Base-by-base conservation (phyloP, 352 stramenopile species). In the Pythium oligandrum region DNA sequence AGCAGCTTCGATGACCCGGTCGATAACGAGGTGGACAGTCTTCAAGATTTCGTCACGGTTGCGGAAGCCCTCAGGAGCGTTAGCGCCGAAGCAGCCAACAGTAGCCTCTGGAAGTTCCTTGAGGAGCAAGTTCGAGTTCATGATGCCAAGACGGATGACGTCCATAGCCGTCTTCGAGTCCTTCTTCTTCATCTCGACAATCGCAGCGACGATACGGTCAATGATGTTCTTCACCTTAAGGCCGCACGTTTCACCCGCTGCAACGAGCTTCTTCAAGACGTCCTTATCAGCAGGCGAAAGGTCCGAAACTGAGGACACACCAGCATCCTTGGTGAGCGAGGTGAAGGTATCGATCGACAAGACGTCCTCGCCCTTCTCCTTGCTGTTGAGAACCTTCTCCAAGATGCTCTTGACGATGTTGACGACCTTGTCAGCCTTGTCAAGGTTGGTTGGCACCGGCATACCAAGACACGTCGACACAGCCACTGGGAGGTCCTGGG, bases 401-500 rank as follows among this genome's bases (percentile, higher is more conserved):
- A 85, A 7, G 26, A 67, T 44, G 9, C 59, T n/a, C 53, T 73
- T 63, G 49, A 64, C 55, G 3, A 68, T 69, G 30, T 74, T 71
- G 17, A 76, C 34, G 32, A 80, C 35, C 47, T 70, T 45, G 12
- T 64, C 54, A 31, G 44, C 48, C 48, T 40, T 40, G 35, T 64
- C 36, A 1, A 68, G 46, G 0, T 53, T 38, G 1, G 73, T 61
- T 6, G 62, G 49, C 31, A 64, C 54, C 43, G 61, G 64, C 26
- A 56, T 8, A 63, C 72, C 72, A 0, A 75, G 40, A 40, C 75
- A 86, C 2, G 63, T 62, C 10, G 62, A 51, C 38, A 86, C 64
- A 26, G 68, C 70, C 6, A 74, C 50, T 1, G 75, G 75, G 7
- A 86, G 57, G 32, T 86, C 73, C 44, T 73, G 65, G 4, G 73